Evolutionary conservation across 2,329 filamentous ascomycete genomes (phyloP).

Genomic region (Neurospora sp.): DNA sequence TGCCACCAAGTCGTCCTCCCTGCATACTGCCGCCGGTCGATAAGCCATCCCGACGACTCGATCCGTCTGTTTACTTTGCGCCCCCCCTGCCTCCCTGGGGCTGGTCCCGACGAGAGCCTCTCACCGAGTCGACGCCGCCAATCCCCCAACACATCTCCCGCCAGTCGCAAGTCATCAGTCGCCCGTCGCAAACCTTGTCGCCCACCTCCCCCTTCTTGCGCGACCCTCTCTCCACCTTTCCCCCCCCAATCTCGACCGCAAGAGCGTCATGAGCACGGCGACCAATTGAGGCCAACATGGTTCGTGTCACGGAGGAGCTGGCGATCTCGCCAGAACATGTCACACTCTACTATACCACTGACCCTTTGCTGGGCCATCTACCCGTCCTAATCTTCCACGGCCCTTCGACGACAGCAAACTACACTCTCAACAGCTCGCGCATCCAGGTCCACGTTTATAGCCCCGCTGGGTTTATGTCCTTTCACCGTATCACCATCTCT

Average conservation of each 20-base stretch:
- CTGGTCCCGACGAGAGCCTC: background rate
- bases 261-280: slow-evolving; percentile 24
- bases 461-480: slow-evolving; percentile 79
- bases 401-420: slow-evolving; percentile 79
- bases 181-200: background rate
- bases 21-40: background rate
- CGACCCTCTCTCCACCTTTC: background rate
- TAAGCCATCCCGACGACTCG: background rate
- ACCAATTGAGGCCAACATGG: slow-evolving; percentile 54
- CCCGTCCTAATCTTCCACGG: slow-evolving; percentile 88
- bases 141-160: background rate
- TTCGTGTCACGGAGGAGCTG: slow-evolving; percentile 69
- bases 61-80: background rate
- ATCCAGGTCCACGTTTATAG: slow-evolving; percentile 92
- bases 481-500: slow-evolving; percentile 82
- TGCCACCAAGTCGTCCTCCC: background rate
- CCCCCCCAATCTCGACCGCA: slow-evolving; percentile 11
- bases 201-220: background rate
- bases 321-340: slow-evolving; percentile 72
- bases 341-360: slow-evolving; percentile 79
- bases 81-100: background rate
- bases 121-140: background rate
- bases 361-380: slow-evolving; percentile 70
- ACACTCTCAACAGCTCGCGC: slow-evolving; percentile 77
- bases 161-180: background rate